These are phyloP conservation scores for Takashimella koratensis DNA, from an alignment of 1,284 basidiomycete genomes.

Conservation along the genomic window DNA sequence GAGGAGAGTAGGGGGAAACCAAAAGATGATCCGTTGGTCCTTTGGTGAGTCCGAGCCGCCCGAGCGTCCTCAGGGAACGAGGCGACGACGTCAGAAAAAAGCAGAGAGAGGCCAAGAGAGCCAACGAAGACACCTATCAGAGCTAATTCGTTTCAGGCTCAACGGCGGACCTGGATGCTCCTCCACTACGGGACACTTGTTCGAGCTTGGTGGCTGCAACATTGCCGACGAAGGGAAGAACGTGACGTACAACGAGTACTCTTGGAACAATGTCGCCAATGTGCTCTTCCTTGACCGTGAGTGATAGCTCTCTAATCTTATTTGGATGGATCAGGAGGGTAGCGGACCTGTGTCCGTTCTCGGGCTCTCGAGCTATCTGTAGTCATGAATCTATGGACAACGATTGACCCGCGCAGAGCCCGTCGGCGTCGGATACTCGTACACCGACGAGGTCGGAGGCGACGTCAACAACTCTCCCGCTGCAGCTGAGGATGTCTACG, in stretches of 20 bases:
- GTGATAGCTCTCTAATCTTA: constrained; percentile 7
- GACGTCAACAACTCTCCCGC: constrained; percentile 59
- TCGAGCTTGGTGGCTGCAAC: constrained; percentile 76
- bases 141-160: constrained; percentile 48
- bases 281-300: constrained; percentile 44
- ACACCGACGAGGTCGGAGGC: constrained; percentile 58
- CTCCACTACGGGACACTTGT: constrained; percentile 66
- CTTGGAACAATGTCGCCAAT: constrained; percentile 64
- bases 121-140: too few relatives aligned
- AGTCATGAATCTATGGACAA: too few relatives aligned
- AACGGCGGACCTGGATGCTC: constrained; percentile 58
- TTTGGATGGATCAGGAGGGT: constrained; percentile 1
- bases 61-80: not conserved
- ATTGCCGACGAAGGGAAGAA: constrained; percentile 66
- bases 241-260: constrained; percentile 63
- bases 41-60: constrained; percentile 68
- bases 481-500: constrained; percentile 71
- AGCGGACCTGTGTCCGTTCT: too few relatives aligned
- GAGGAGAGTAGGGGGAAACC: constrained; percentile 70
- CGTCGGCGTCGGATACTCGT: constrained; percentile 83
- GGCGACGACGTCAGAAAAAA: too few relatives aligned
- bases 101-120: too few relatives aligned
- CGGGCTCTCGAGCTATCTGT: too few relatives aligned
- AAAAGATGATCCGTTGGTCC: constrained; percentile 68
- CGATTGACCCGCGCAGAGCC: too few relatives aligned